Conservation (phyloP, 352 stramenopile genomes). For the Pythium rhizo-oryzae region DNA sequence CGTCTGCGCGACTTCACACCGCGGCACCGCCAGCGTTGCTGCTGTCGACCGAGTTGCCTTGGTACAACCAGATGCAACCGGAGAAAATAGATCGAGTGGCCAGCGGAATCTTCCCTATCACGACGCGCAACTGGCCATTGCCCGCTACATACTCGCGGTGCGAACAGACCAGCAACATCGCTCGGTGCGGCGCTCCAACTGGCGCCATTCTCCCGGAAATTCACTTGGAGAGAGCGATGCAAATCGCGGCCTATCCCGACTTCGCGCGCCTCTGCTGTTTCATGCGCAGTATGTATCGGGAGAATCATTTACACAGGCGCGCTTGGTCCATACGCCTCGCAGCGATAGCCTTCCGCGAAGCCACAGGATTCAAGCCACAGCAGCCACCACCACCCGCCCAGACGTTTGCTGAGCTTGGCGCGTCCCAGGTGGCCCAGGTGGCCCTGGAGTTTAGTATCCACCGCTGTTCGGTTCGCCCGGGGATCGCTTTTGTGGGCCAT, state of each 20-base stretch:
- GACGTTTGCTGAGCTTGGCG: neutral
- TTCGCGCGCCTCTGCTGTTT: neutral
- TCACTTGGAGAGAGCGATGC: neutral
- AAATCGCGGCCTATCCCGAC: neutral
- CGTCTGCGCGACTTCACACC: neutral
- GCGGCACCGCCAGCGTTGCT: no score
- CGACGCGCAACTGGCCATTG: neutral
- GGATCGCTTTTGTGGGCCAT: neutral
- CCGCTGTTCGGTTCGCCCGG: neutral
- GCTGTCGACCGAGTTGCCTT: neutral
- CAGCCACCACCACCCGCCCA: conserved; percentile 3
- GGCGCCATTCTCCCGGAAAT: neutral
- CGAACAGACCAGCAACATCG: no score
- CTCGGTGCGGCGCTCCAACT: neutral
- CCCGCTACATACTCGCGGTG: neutral
- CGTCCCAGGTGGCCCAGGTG: conserved; percentile 1
- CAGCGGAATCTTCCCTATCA: neutral
- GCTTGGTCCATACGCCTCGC: neutral
- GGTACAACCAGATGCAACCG: conserved; percentile 9
- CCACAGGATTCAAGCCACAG: neutral
- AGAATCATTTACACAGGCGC: neutral
- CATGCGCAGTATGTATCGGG: neutral
- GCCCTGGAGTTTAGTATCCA: neutral
- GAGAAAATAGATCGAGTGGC: conserved; percentile 24
- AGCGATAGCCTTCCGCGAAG: neutral